Conservation (phyloP, 164 flowering plant species). For the Aristolochia californica region DNA sequence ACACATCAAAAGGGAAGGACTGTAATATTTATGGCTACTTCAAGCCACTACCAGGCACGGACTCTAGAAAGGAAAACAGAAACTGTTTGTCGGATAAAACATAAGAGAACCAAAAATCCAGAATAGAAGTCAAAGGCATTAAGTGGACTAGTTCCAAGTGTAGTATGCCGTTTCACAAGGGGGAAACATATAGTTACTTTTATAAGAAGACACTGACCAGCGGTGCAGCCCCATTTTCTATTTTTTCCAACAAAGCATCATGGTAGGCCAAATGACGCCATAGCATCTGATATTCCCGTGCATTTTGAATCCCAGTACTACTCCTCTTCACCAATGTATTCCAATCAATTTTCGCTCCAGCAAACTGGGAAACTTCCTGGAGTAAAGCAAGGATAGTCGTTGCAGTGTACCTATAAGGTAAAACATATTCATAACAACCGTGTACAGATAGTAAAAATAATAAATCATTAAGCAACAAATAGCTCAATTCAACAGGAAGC, state of each 20-base stretch:
- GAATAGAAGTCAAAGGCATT: too few relatives aligned
- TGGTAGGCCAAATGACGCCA: conserved; percentile 96
- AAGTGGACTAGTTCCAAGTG: too few relatives aligned
- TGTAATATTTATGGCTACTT: too few relatives aligned
- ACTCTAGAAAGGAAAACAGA: too few relatives aligned
- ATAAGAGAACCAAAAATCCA: too few relatives aligned
- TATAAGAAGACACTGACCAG: conserved; percentile 33
- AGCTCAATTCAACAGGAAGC: background rate
- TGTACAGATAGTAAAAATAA: background rate
- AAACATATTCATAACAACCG: background rate
- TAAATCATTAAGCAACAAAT: background rate
- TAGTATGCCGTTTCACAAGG: too few relatives aligned
- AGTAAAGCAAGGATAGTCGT: conserved; percentile 55
- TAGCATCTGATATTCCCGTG: conserved; percentile 85
- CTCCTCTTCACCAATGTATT: conserved; percentile 53
- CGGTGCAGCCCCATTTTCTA: conserved; percentile 42
- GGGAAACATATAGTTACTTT: too few relatives aligned
- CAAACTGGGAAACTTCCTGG: conserved; percentile 52
- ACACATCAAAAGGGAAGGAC: too few relatives aligned
- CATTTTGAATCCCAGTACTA: conserved; percentile 63
- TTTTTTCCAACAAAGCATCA: conserved; percentile 27
- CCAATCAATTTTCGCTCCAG: conserved; percentile 64
- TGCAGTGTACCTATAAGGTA: conserved; percentile 42
- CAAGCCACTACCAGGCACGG: too few relatives aligned
- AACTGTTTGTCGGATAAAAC: too few relatives aligned